A percentile compares a stretch with the other conserved stretches of the same genome.
Evolutionary conservation across 2,329 filamentous ascomycete species (phyloP).

Genomic region (Hymenoscyphus scutula): DNA sequence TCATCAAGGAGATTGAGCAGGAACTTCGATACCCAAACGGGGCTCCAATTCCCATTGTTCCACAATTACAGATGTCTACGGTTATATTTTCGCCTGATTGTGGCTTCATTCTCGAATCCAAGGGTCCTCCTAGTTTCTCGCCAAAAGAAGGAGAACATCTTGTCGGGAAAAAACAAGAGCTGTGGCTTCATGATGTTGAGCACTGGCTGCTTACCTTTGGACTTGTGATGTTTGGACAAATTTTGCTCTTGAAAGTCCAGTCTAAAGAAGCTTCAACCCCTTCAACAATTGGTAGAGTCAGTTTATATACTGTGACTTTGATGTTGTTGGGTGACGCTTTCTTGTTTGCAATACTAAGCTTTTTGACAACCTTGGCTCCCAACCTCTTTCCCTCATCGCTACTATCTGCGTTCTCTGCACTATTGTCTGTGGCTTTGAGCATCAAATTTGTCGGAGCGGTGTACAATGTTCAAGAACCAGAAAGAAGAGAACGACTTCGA

Average conservation of each 20-base stretch:
- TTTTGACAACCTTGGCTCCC: slow-evolving; percentile 54
- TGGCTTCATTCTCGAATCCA: slow-evolving; percentile 63
- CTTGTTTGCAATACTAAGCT: slow-evolving; percentile 53
- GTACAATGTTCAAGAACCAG: slow-evolving; percentile 59
- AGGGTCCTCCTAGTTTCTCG: slow-evolving; percentile 57
- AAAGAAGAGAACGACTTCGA: slow-evolving; percentile 43
- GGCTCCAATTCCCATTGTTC: slow-evolving; percentile 51
- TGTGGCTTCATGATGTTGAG: slow-evolving; percentile 55
- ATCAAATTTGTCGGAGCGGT: slow-evolving; percentile 59
- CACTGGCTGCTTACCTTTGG: slow-evolving; percentile 58
- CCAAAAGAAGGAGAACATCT: slow-evolving; percentile 54
- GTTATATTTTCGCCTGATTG: slow-evolving; percentile 69
- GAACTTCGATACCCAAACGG: slow-evolving; percentile 62
- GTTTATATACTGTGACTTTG: slow-evolving; percentile 59
- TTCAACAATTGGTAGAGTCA: slow-evolving; percentile 64
- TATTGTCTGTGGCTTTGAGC: slow-evolving; percentile 57
- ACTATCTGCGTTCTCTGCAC: slow-evolving; percentile 50
- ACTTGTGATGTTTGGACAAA: slow-evolving; percentile 57
- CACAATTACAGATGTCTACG: slow-evolving; percentile 59
- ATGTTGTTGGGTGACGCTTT: slow-evolving; percentile 64
- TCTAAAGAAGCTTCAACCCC: slow-evolving; percentile 66
- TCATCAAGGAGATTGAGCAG: slow-evolving; percentile 56
- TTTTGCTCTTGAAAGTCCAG: slow-evolving; percentile 60
- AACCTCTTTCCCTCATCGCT: slow-evolving; percentile 57
- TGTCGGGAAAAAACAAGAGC: slow-evolving; percentile 58